A percentile compares a stretch with the other conserved stretches of the same genome.
These are phyloP conservation scores for Fraxinus latifolia DNA, from an alignment of 305 asterid species.

Conservation along the genomic window DNA sequence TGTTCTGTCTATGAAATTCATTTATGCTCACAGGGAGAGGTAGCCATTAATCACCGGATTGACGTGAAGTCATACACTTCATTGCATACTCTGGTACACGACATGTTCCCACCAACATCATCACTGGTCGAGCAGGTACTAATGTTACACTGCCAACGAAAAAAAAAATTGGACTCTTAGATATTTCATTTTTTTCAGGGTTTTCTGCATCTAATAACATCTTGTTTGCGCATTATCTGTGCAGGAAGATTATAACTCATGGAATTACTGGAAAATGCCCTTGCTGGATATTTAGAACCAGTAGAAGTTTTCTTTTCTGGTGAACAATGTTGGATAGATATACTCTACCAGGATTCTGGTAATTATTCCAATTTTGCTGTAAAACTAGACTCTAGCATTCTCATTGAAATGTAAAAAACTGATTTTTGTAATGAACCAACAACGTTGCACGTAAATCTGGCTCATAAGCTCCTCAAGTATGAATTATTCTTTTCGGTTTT, in stretches of 20 bases:
- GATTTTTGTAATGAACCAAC: not conserved
- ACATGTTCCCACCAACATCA: conserved; percentile 98
- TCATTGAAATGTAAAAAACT: not conserved
- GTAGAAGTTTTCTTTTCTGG: conserved; percentile 27
- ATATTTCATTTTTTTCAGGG: not conserved
- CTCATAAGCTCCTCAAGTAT: not conserved
- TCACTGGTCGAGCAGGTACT: conserved; percentile 90
- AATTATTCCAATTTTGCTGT: not conserved
- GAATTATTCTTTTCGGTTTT: not conserved
- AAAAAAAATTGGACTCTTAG: not conserved
- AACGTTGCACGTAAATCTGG: not conserved
- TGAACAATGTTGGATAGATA: not conserved
- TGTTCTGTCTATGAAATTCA: not conserved
- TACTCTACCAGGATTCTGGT: not conserved
- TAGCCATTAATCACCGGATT: conserved; percentile 82
- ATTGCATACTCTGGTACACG: conserved; percentile 82
- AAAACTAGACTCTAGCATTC: not conserved
- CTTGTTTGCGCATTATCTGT: not conserved
- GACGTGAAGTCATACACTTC: conserved; percentile 95
- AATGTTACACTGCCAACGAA: not conserved
- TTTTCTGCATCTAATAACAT: not conserved
- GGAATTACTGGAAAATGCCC: conserved; percentile 92
- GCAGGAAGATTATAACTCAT: conserved; percentile 88
- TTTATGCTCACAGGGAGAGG: conserved; percentile 74
- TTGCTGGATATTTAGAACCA: conserved; percentile 54